Evolutionary conservation across 2,329 filamentous ascomycete genomes (phyloP), one percentile per base, ranked within the genome.

Genomic region (Drechmeria coniospora): DNA sequence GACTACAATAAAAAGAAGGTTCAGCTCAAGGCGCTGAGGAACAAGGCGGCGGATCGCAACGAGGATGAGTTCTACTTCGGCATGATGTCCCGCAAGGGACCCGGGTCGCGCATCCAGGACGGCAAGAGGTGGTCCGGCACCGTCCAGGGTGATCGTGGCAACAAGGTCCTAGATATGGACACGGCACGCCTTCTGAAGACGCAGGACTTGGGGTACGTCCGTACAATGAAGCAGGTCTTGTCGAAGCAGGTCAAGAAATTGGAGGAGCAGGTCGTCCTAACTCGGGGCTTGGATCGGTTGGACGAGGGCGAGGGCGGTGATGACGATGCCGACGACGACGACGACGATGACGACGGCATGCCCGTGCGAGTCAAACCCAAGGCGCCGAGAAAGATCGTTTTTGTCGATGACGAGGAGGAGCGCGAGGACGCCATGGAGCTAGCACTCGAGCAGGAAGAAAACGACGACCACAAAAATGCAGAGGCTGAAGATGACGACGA

Each of bases 61-160:
- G 73, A 77, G 28, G 74, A 79, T 66, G 74, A 79, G 44, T 79
- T 79, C 52, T 77, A 76, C 56, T 76, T 70, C 44, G 71, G 69
- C 36, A 79, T 79, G 74, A 56, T 77, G 43, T 68, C 65, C 38
- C 68, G 67, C 34, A 59, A 61, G 31, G 70, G 70, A 8, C 64
- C 69, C 4, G 61, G 64, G 5, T 59, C 60, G 6, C 50, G 50
- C 12, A 43, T 67, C 21, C 56, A 61, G 37, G 56, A 48, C 37
- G 69, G 58, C 30, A 65, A 59, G 43, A 50, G 47, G 23, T 70
- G 65, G 54, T 61, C 52, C 2, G 72, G 71, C 19, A 68, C 59
- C 0, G 61, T 73, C 0, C 54, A 63, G 32, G 69, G 66, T 26
- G 65, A 73, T 43, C 58, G 70, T 27, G 68, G 69, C 10, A 71